Percentiles rank a stretch among this genome's conserved stretches.
Evolutionary conservation across 2,329 filamentous ascomycete species (phyloP).

Genomic region (Colletotrichum sojae): DNA sequence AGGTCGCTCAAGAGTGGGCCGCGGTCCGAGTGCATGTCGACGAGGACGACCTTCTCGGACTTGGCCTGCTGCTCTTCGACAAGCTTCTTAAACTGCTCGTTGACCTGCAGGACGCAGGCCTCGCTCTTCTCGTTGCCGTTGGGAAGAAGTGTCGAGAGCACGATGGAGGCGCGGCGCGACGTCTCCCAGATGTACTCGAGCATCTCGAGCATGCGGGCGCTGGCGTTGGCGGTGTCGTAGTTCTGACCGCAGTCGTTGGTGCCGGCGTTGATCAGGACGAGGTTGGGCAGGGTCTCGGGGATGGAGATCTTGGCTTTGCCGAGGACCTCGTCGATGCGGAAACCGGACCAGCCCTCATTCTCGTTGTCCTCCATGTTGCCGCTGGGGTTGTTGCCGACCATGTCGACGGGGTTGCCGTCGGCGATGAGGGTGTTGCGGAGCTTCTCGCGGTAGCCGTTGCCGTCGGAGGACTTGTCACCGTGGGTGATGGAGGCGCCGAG

Average conservation of each 20-base stretch:
- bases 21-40: slow-evolving; percentile 54
- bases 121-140: slow-evolving; percentile 48
- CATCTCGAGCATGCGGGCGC: slow-evolving; percentile 52
- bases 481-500: slow-evolving; percentile 61
- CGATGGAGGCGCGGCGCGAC: slow-evolving; percentile 51
- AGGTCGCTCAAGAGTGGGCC: slow-evolving; percentile 51
- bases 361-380: slow-evolving; percentile 59
- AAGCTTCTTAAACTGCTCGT: slow-evolving; percentile 50
- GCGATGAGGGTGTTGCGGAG: slow-evolving; percentile 50
- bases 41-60: slow-evolving; percentile 53
- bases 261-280: slow-evolving; percentile 59
- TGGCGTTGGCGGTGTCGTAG: slow-evolving; percentile 48
- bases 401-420: slow-evolving; percentile 54
- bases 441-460: slow-evolving; percentile 56
- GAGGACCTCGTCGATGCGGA: slow-evolving; percentile 56
- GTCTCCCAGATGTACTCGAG: slow-evolving; percentile 51
- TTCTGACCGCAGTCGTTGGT: slow-evolving; percentile 59
- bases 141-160: slow-evolving; percentile 56
- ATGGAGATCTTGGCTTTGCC: slow-evolving; percentile 51
- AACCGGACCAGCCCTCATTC: slow-evolving; percentile 61
- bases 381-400: slow-evolving; percentile 56
- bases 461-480: slow-evolving; percentile 52
- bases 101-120: slow-evolving; percentile 50
- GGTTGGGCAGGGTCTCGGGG: slow-evolving; percentile 52
- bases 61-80: slow-evolving; percentile 45